Base-by-base conservation (phyloP, 495 filamentous ascomycete species). In the Trichoderma virens region DNA sequence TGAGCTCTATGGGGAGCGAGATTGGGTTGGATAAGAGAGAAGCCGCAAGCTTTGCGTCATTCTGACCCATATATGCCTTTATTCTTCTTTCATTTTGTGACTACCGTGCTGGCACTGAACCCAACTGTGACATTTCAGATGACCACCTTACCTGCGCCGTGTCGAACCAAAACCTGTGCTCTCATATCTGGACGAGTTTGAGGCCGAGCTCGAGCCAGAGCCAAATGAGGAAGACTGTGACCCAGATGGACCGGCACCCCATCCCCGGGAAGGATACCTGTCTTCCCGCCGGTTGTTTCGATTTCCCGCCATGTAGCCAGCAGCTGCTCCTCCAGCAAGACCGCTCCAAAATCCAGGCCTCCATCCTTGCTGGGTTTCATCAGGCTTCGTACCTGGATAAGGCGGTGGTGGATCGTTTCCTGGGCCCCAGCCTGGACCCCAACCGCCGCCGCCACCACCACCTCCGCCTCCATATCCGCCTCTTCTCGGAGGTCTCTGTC, bases 131-230 rank as follows among this genome's bases (percentile, higher is more conserved):
- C n/a, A n/a, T n/a, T n/a, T n/a, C n/a, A n/a, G n/a, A n/a, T n/a
- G n/a, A n/a, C n/a, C n/a, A n/a, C n/a, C 4, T 59, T 23, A 61
- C 61, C 61, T 38, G n/a, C 94, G 82, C 64, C 82, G 85, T 0
- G 92, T 96, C 14, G 90, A 91, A 7, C 94, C 94, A 77, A 95
- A 98, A 1, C 94, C 94, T 7, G 92, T 96, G 67, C 88, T 92
- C 65, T 90, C 83, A 68, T 90, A 83, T 64, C 86, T 85, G 8
- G 84, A 76, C 41, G 83, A 74, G 73, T 77, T 72, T 45, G 80
- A 77, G 4, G 72, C 74, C 34, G 76, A 75, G 62, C 75, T 71
- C 31, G 80, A 77, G 34, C 69, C 69, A 63, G 51, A 56, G 25
- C 74, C 78, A n/a, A 70, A 71, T 41, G 75, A 68, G 11, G 75